Evolutionary conservation across 495 filamentous ascomycete species (phyloP), one percentile per base, ranked within the genome.

Genomic region (Penicillium bialowiezense): DNA sequence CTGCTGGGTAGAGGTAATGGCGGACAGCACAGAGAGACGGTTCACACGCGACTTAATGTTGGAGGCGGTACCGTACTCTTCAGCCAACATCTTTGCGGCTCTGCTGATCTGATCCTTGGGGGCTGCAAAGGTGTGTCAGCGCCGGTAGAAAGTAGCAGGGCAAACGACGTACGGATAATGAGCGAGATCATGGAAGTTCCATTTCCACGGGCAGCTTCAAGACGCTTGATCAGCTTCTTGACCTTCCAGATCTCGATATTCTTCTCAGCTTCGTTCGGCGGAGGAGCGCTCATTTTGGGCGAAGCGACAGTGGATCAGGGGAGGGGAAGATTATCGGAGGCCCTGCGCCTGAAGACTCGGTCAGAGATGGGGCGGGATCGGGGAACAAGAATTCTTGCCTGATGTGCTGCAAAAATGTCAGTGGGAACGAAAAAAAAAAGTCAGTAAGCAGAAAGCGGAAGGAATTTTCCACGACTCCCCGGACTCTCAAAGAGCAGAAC

Each of bases 41-140:
- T 98, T 98, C 72, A 98, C 93, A 62, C 93, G 91, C 31, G 93
- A 98, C 71, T 98, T 98, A 74, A 98, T 98, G 70, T 98, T 98
- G 52, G 91, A 96, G 15, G 93, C 95, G 45, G 93, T 98, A 62
- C 93, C 93, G 65, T 91, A 97, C 87, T 97, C 92, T 96, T 98
- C 93, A 73, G 93, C 93, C 83, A 98, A 86, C 93, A 98, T 98
- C 80, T 96, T 96, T 33, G 95, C 90, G 31, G 90, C 89, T 51
- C 93, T 84, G 10, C 95, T 97, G 41, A 98, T 81, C 71, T 98
- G 93, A 71, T 97, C 93, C 83, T 97, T 98, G 42, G 93, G 93
- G 38, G 93, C 89, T 95, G 23, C 17, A 44, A 45, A 26, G 29
- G 13, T 43, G 7, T 31, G 44, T 68, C 54, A 69, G 56, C 41